phyloP scores from a whole-genome alignment of 1,284 basidiomycete species.

The Mixia osmundae region DNA sequence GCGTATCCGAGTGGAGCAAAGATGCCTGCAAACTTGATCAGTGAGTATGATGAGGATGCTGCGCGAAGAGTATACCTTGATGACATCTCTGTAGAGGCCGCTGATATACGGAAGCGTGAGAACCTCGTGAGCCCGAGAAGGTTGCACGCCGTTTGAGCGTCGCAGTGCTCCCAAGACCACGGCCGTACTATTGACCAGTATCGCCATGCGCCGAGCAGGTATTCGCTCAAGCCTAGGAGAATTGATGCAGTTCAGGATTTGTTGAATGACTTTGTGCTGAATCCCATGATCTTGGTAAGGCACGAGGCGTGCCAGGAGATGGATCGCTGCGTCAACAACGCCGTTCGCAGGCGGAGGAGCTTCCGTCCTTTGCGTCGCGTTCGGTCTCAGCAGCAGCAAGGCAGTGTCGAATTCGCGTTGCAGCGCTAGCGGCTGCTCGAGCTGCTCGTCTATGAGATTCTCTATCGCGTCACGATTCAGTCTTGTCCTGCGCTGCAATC shows the following conservation, averaged over 20 bases:
- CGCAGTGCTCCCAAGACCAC: slow-evolving; percentile 54
- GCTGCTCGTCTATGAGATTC: slow-evolving; percentile 46
- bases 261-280: slow-evolving; percentile 40
- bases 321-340: slow-evolving; percentile 69
- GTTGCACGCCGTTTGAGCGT: slow-evolving; percentile 3
- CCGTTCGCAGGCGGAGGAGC: slow-evolving; percentile 56
- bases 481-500: slow-evolving; percentile 30
- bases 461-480: slow-evolving; percentile 52
- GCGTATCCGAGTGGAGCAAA: slow-evolving; percentile 53
- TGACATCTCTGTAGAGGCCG: slow-evolving; percentile 35
- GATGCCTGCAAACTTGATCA: slow-evolving; percentile 37
- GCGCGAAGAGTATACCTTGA: slow-evolving; percentile 36
- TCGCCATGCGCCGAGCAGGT: slow-evolving; percentile 64
- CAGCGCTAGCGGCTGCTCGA: slow-evolving; percentile 59
- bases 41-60: neutral
- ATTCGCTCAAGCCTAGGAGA: slow-evolving; percentile 72
- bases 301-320: slow-evolving; percentile 52
- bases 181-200: slow-evolving; percentile 57
- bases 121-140: neutral
- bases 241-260: slow-evolving; percentile 31
- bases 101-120: slow-evolving; percentile 9
- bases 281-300: slow-evolving; percentile 50
- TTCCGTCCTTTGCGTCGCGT: slow-evolving; percentile 23
- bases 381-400: neutral
- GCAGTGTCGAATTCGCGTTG: slow-evolving; percentile 3